Base-by-base conservation (phyloP, 495 filamentous ascomycete species). In the Amphirosellinia nigrospora region DNA sequence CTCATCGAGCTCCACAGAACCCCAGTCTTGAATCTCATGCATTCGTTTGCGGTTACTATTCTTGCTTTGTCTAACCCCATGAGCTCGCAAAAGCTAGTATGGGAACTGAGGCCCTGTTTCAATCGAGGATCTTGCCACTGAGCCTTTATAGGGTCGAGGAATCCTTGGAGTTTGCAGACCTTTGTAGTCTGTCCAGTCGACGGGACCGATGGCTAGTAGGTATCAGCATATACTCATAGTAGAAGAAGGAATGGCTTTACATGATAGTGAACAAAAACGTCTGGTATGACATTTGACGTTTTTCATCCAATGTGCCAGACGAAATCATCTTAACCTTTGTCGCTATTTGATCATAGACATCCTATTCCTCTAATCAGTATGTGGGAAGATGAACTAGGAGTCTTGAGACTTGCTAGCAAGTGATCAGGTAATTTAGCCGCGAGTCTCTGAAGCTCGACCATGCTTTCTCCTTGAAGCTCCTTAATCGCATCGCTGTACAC, bases 221-320 rank as follows among this genome's bases (percentile, higher is more conserved):
- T 69, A 73, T 68, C 59, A 63, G 58, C 68, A 28, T 36, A 32
- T 19, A 34, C 30, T 16, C 15, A 30, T 8, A 19, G n/a, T 28
- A 39, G 16, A 34, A 32, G 11, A 11, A 43, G 15, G 8, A 26
- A 21, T 50, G n/a, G 34, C 63, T 80, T 78, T 86, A 92, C 92
- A 95, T 90, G 72, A 99, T 97, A 15, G 96, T 96, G 70, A 98
- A 94, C 4, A 99, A 83, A 79, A 97, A 88, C 74, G 90, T 88
- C 83, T 91, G 87, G 83, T 93, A 85, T 0, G 84, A 84, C 34
- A 87, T 83, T 53, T 87, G 84, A 23, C 87, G 88, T 71, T 92
- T 91, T 72, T 94, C 89, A 74, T 97, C 94, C 8, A 92, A 82
- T 19, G 84, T 89, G 59, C 91, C 90, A 4, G 89, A 86, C 53